These are phyloP conservation scores for Ampelomyces quisqualis DNA, from an alignment of 2,329 filamentous ascomycete species.

Conservation along the genomic window DNA sequence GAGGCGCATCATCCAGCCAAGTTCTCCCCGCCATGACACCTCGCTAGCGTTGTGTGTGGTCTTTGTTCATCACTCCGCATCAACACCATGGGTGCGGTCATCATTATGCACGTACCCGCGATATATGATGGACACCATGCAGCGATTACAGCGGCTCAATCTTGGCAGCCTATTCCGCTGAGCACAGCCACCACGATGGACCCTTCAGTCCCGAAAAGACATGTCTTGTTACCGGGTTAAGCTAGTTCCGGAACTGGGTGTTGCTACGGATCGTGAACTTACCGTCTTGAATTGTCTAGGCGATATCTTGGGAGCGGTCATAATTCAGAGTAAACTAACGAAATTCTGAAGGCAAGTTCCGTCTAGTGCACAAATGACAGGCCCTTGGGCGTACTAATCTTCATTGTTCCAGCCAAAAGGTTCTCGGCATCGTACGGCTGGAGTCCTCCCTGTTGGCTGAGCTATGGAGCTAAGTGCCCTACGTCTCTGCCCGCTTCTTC, in stretches of 20 bases:
- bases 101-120: background rate
- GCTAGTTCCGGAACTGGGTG: slow-evolving; percentile 2
- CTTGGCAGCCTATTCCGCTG: background rate
- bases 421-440: background rate
- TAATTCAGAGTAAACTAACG: slow-evolving; percentile 9
- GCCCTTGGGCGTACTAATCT: slow-evolving; percentile 1
- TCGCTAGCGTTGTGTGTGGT: background rate
- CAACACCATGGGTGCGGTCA: background rate
- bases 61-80: background rate
- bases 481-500: background rate
- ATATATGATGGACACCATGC: background rate
- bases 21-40: background rate
- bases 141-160: background rate
- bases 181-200: slow-evolving; percentile 15
- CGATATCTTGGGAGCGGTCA: slow-evolving; percentile 32
- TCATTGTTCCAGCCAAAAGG: slow-evolving; percentile 4
- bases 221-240: slow-evolving; percentile 11
- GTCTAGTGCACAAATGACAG: slow-evolving; percentile 7
- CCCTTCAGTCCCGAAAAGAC: slow-evolving; percentile 6
- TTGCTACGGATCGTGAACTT: slow-evolving; percentile 20
- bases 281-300: slow-evolving; percentile 30
- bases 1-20: background rate
- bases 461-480: background rate
- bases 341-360: slow-evolving; percentile 4
- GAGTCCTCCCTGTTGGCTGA: slow-evolving; percentile 1